Base-by-base conservation (phyloP, 208 protist species). In the Novymonas esmeraldas region DNA sequence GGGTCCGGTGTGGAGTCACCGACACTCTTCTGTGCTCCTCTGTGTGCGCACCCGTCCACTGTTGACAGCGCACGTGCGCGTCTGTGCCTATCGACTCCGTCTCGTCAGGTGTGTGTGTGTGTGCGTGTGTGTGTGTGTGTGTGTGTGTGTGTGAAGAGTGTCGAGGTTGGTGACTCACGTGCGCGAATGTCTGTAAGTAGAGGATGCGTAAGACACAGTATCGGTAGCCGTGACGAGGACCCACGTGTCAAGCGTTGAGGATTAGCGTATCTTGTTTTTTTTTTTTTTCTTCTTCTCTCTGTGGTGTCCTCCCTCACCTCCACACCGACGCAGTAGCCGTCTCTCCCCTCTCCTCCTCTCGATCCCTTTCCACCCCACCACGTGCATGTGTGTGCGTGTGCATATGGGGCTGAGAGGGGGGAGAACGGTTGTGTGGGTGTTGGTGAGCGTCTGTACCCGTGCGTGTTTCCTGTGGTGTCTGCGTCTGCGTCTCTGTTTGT, bases 41-140 rank as follows among this genome's bases (percentile, higher is more conserved):
- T 41, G 36, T 41, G 36, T 41, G 5, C 66, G 60, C 52, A 42
- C 18, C 6, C 45, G 52, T 55, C n/a, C n/a, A n/a, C n/a, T n/a
- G n/a, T n/a, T n/a, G n/a, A n/a, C n/a, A n/a, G 41, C 13, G 14
- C 2, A 28, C 33, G 62, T 36, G 71, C 26, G 58, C 48, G 44
- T n/a, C 10, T 28, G 48, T 55, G 36, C 2, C 9, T 57, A 69
- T n/a, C n/a, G n/a, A n/a, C n/a, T n/a, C n/a, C n/a, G n/a, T n/a
- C n/a, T n/a, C n/a, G n/a, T n/a, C n/a, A n/a, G n/a, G n/a, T n/a
- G n/a, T n/a, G n/a, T n/a, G 22, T 28, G 18, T 22, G 3, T 46
- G 16, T 34, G 26, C 34, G 3, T 13, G 2, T 13, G 42, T 2
- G 42, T 29, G 9, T 36, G 51, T 39, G 28, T 18, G 48, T 13